Evolutionary conservation across 2,329 filamentous ascomycete species (phyloP).

Genomic region (Pestalotiopsis sp.): DNA sequence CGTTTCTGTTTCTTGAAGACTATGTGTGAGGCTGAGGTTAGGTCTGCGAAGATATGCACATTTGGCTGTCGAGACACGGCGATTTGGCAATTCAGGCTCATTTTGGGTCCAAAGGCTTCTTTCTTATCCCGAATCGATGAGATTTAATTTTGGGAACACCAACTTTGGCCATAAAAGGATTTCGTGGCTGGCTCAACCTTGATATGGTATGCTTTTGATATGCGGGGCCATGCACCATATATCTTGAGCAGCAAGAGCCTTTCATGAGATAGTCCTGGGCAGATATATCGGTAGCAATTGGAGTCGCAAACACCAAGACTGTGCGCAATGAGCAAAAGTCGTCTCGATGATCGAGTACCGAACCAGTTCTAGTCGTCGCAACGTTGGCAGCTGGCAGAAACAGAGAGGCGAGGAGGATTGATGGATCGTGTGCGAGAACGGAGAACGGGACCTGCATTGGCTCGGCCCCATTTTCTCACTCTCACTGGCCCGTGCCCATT

Average conservation of each 20-base stretch:
- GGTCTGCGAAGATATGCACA: too few species aligned
- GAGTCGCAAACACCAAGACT: too few species aligned
- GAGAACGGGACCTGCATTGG: constrained; percentile 1
- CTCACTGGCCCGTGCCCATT: background rate
- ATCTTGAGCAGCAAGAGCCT: background rate
- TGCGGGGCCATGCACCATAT: background rate
- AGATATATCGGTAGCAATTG: too few species aligned
- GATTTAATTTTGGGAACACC: background rate
- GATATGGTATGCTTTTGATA: background rate
- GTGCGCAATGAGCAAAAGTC: too few species aligned
- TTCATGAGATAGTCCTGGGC: too few species aligned
- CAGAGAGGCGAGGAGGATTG: too few species aligned
- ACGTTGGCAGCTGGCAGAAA: too few species aligned
- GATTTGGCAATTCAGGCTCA: background rate
- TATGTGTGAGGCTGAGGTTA: background rate
- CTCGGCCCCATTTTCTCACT: background rate
- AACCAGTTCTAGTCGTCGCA: too few species aligned
- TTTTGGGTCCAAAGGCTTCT: background rate
- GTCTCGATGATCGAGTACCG: too few species aligned
- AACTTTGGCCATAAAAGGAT: background rate
- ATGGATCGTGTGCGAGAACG: background rate
- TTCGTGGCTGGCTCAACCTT: background rate
- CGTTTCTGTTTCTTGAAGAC: background rate
- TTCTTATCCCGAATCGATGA: background rate
- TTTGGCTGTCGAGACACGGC: too few species aligned